These are phyloP conservation scores for Eimeria falciformis DNA, from an alignment of 169 alveolate genomes.

Conservation along the genomic window DNA sequence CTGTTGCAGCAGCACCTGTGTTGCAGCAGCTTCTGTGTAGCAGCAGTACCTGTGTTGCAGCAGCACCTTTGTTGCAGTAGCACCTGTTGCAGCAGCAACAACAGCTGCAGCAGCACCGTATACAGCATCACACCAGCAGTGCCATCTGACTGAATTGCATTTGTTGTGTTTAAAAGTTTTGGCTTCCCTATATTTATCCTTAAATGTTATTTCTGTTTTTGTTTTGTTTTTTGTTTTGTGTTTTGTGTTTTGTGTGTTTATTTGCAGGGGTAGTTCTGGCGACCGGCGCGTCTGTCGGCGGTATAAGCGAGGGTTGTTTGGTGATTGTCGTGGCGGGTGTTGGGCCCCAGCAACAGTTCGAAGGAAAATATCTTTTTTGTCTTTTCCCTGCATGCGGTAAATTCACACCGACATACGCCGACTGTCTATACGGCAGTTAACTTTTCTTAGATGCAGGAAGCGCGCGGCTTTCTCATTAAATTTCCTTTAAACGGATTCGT, in stretches of 20 bases:
- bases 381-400: neutral
- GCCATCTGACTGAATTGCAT: neutral
- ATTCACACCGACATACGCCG: too few species aligned
- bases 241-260: too few species aligned
- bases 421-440: too few species aligned
- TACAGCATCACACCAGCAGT: neutral
- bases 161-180: too few species aligned
- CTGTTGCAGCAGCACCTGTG: too few species aligned
- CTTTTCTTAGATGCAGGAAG: too few species aligned
- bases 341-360: slow-evolving; percentile 1
- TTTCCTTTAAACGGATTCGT: too few species aligned
- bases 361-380: neutral
- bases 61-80: slow-evolving; percentile 13
- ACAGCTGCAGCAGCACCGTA: neutral
- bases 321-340: neutral
- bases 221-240: too few species aligned
- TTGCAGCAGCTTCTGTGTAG: too few species aligned
- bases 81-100: neutral
- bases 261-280: neutral
- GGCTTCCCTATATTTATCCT: too few species aligned
- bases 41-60: neutral
- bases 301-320: neutral
- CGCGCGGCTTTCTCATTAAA: too few species aligned
- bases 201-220: too few species aligned
- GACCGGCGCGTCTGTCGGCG: neutral